These are phyloP conservation scores for Eucalyptus sp. DNA, from an alignment of 345 rosid species.

Conservation along the genomic window DNA sequence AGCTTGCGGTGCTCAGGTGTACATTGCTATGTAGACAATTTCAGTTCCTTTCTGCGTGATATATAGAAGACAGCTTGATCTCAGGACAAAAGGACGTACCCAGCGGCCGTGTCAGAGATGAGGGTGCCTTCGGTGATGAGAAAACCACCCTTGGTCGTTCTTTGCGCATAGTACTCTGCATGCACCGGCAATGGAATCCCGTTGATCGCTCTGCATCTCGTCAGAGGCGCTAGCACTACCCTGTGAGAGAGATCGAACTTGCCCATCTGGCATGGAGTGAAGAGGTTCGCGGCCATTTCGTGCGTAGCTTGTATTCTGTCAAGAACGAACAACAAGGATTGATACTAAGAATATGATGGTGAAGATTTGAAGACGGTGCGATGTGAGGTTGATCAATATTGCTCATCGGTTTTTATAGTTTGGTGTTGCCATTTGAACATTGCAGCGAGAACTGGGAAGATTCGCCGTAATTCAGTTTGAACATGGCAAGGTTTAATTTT, in stretches of 20 bases:
- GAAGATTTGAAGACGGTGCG: not conserved
- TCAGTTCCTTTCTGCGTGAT: not conserved
- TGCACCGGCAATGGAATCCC: constrained; percentile 58
- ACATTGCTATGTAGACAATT: not conserved
- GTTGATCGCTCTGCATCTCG: constrained; percentile 76
- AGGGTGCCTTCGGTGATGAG: constrained; percentile 78
- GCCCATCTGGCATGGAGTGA: constrained; percentile 57
- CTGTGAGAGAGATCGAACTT: constrained; percentile 72
- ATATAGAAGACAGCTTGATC: not conserved
- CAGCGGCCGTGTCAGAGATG: constrained; percentile 48
- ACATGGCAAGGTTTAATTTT: not conserved
- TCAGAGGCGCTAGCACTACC: constrained; percentile 87
- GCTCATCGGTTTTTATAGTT: not conserved
- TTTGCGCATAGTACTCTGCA: constrained; percentile 70
- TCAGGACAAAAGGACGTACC: not conserved
- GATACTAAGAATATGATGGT: no score
- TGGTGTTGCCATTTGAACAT: not conserved
- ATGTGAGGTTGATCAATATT: not conserved
- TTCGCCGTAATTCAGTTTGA: not conserved
- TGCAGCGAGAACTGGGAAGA: not conserved
- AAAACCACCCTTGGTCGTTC: constrained; percentile 72
- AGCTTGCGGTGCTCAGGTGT: not conserved
- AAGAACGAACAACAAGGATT: not conserved
- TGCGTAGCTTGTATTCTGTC: not conserved
- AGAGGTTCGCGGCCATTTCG: constrained; percentile 15